phyloP scores from a whole-genome alignment of 495 filamentous ascomycete species.

The Hyaloscypha finlandica region DNA sequence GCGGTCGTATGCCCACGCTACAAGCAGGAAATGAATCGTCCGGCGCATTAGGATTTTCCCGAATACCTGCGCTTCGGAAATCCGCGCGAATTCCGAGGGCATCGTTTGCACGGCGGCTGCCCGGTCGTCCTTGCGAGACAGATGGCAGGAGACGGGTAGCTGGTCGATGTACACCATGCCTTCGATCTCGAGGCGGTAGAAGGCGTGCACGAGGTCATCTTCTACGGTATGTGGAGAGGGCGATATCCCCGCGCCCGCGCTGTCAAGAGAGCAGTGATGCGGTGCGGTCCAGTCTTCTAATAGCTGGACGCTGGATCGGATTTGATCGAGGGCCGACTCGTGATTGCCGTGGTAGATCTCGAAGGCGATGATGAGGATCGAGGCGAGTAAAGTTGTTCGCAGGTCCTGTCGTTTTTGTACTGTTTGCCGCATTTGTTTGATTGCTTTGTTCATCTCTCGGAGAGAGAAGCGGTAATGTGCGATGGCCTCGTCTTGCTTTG shows the following conservation, averaged over 20 bases:
- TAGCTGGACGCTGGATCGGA: background rate
- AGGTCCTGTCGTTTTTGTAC: background rate
- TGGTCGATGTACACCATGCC: constrained; percentile 6
- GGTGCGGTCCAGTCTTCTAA: background rate
- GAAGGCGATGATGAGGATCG: background rate
- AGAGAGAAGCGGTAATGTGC: background rate
- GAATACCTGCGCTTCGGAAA: background rate
- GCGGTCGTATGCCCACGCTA: background rate
- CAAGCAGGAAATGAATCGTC: background rate
- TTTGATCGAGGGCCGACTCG: constrained; percentile 1
- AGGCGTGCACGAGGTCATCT: constrained; percentile 4
- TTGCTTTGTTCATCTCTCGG: background rate
- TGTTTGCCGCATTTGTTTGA: background rate
- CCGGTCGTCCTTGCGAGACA: background rate
- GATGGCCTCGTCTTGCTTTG: background rate
- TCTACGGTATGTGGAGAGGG: background rate
- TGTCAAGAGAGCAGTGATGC: background rate
- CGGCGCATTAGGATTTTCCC: constrained; percentile 10
- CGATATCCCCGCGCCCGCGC: background rate
- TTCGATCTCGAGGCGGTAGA: constrained; percentile 1
- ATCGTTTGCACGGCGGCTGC: background rate
- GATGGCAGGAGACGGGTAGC: background rate
- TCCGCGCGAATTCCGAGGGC: background rate
- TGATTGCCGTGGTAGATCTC: constrained; percentile 2
- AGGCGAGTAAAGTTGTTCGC: background rate